Conservation (phyloP, 202 grass and related monocot genomes). For the Musa balbisiana region DNA sequence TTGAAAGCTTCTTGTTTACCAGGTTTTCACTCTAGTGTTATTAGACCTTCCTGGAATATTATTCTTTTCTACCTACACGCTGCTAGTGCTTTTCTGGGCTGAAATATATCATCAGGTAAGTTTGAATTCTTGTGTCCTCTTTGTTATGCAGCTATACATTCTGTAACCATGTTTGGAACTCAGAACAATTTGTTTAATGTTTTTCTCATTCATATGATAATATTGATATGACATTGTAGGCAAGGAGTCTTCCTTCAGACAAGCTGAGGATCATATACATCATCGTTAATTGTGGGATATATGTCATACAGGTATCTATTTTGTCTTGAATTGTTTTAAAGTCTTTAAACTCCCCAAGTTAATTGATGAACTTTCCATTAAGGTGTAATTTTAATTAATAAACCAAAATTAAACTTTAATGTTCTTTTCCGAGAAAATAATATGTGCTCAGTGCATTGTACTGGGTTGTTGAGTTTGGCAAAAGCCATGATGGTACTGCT, state of each 20-base stretch:
- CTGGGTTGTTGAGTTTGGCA: too few species aligned
- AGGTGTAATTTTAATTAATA: too few species aligned
- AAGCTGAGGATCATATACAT: constrained; percentile 6
- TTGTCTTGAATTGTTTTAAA: background rate
- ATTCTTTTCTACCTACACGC: constrained; percentile 91
- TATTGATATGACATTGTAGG: background rate
- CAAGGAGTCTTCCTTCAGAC: constrained; percentile 8
- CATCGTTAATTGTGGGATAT: constrained; percentile 5
- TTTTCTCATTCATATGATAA: background rate
- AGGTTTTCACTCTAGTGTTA: constrained; percentile 75
- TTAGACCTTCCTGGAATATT: constrained; percentile 75
- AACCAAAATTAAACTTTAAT: too few species aligned
- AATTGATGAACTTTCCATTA: background rate
- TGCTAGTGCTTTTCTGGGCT: constrained; percentile 97
- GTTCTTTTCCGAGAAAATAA: too few species aligned
- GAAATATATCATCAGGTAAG: constrained; percentile 94
- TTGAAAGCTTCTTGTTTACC: background rate
- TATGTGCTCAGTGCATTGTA: too few species aligned
- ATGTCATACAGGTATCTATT: constrained; percentile 3
- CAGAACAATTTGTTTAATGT: background rate
- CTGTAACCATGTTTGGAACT: background rate
- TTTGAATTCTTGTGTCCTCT: background rate
- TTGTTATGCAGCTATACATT: background rate
- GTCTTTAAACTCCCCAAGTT: background rate
- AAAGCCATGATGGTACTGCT: too few species aligned